Conservation (phyloP, 179 eudicot genomes). For the Camellia oleifera region DNA sequence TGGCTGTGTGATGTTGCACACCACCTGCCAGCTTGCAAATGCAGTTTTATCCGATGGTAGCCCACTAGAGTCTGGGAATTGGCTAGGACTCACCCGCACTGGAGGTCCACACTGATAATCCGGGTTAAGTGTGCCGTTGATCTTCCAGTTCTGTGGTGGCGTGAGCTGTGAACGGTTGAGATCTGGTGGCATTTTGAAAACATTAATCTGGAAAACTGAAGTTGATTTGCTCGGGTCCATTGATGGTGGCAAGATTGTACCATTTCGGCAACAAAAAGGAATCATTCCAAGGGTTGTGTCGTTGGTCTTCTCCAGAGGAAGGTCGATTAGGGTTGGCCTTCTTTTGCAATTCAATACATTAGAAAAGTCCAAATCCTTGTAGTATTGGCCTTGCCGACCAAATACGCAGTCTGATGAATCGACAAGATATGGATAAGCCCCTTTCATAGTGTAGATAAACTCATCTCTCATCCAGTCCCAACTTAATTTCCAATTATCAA, state of each 20-base stretch:
- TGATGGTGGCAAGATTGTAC: slow-evolving; percentile 63
- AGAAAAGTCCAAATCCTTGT: slow-evolving; percentile 64
- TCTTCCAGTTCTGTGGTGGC: slow-evolving; percentile 88
- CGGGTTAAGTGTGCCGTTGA: slow-evolving; percentile 70
- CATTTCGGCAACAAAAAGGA: slow-evolving; percentile 45
- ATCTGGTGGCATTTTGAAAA: slow-evolving; percentile 82
- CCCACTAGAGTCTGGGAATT: slow-evolving; percentile 54
- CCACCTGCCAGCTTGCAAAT: slow-evolving; percentile 63
- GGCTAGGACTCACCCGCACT: slow-evolving; percentile 44
- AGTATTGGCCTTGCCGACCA: slow-evolving; percentile 61
- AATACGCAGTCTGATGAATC: slow-evolving; percentile 46
- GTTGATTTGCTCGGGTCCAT: slow-evolving; percentile 77
- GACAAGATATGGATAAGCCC: slow-evolving; percentile 65
- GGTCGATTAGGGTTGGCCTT: slow-evolving; percentile 74
- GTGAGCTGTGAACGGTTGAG: slow-evolving; percentile 49
- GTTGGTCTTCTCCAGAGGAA: slow-evolving; percentile 67
- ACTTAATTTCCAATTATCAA: slow-evolving; percentile 80
- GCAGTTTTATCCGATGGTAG: slow-evolving; percentile 35
- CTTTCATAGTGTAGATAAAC: slow-evolving; percentile 69
- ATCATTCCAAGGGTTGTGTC: slow-evolving; percentile 9
- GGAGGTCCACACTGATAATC: slow-evolving; percentile 81
- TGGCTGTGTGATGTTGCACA: slow-evolving; percentile 53
- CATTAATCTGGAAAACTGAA: slow-evolving; percentile 66
- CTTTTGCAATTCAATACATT: slow-evolving; percentile 65
- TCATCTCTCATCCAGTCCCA: slow-evolving; percentile 95